Base-by-base conservation (phyloP, 495 filamentous ascomycete species). In the Aspergillus ellipticus region DNA sequence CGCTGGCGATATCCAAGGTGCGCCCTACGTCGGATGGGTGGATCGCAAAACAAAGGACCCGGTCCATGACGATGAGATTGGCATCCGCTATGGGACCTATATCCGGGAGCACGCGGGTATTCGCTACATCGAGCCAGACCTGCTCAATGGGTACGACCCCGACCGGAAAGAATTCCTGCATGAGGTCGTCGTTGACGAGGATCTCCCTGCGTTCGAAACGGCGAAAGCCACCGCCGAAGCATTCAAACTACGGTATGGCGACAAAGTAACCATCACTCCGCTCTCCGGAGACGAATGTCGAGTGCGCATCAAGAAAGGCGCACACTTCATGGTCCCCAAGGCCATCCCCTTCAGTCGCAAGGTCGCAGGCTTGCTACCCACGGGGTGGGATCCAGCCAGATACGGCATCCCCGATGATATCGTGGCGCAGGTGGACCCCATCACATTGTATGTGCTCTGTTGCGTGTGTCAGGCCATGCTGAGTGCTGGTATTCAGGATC, bases 361-460 rank as follows among this genome's bases (percentile, higher is more conserved):
- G 22, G 93, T 97, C 48, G 93, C 94, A 50, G 93, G 93, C 58
- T 94, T 96, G 71, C 84, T 97, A 59, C 93, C 93, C 8, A 95
- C 92, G 2, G 93, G 93, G 52, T 97, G 93, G 93, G 87, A 95
- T 67, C 92, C 93, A 26, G 87, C 87, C 70, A 85, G 84, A 55
- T 97, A 96, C 60, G 93, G 93, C 76, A 85, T 97, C 47, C 90
- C 92, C 4, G 93, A 96, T 43, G 93, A 97, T 64, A 97, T 97
- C 64, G 90, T 96, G 65, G 85, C 85, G 42, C 93, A 97, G 72
- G 93, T 97, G 45, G 94, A 97, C 62, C 92, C 91, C 3, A 90
- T 96, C 53, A 94, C 93, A 6, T 79, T 97, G 26, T 96, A 87
- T 61, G 89, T 96, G 11, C 85, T 97, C 21, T 90, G 96, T 54